Base-by-base conservation (phyloP, 169 alveolate genomes). In the Eimeria praecox region DNA sequence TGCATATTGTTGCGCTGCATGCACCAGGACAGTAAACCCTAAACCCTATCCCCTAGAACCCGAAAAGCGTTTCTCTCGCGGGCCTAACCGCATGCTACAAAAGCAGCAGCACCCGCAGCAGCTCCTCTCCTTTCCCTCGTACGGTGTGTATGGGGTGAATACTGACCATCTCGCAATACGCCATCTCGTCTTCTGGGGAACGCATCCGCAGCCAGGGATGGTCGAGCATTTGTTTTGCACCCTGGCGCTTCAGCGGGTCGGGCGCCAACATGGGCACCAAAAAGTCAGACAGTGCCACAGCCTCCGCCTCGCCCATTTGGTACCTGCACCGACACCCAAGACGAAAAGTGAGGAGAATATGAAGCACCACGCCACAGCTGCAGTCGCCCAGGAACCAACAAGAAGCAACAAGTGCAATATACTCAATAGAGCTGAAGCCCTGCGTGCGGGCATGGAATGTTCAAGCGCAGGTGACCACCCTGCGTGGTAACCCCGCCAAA, bases 121-220 rank as follows among this genome's bases (percentile, higher is more conserved):
- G 54, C 22, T 77, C 10, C 44, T 18, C 75, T 6, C 75, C 75
- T 18, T 22, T 64, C 14, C 44, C 78, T 22, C 44, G 35, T 33
- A 16, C 24, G 46, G 44, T 9, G 27, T 66, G 44, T 12, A 1
- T 66, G 6, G 33, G 22, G 42, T 33, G 78, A 12, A n/a, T 20
- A 52, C 92, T 52, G 52, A 92, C 96, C 96, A 92, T 80, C 92
- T 92, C 92, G 71, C 92, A 87, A 88, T 92, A 92, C 20, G 89
- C 92, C 35, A 92, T 20, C 54, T 92, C 96, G 64, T 92, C 96
- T 62, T 92, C 92, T 54, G 87, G 80, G 38, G 96, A 62, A 16
- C 96, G 96, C 96, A 92, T 85, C 59, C 95, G 95, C 42, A 99
- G 98, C 99, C 99, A 99, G 66, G 98, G 98, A 95, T 98, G 99